Conservation (phyloP, 306 rosid species). For the Acmispon strigosus region DNA sequence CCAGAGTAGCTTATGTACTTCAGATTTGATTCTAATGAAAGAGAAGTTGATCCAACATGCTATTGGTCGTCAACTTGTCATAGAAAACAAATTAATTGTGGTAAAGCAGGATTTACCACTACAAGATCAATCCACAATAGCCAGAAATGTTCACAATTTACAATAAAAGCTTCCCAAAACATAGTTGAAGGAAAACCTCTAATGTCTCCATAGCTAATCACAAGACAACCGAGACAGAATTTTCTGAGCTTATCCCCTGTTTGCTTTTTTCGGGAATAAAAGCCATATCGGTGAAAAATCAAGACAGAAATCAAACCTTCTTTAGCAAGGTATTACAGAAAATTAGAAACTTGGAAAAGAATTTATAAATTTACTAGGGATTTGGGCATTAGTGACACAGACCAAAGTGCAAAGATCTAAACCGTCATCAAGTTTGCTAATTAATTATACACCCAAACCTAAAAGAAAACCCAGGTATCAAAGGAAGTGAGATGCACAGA, state of each 20-base stretch:
- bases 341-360: background rate
- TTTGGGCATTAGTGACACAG: background rate
- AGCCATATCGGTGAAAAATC: background rate
- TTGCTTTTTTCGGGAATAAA: background rate
- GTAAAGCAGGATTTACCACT: background rate
- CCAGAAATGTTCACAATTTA: background rate
- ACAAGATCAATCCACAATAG: background rate
- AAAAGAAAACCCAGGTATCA: background rate
- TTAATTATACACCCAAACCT: background rate
- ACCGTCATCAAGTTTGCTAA: background rate
- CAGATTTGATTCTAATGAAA: no score
- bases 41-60: no score
- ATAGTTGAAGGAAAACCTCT: background rate
- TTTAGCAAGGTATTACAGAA: background rate
- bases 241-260: background rate
- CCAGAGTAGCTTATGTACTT: no score
- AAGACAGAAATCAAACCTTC: background rate
- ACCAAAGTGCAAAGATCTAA: background rate
- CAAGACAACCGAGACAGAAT: background rate
- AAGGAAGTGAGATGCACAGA: background rate
- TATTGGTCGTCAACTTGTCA: background rate
- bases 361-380: background rate
- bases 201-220: constrained; percentile 5
- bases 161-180: background rate
- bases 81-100: background rate